Evolutionary conservation across 1,284 basidiomycete species (phyloP), one percentile per base, ranked within the genome.

Genomic region (Pterulicium gracile): DNA sequence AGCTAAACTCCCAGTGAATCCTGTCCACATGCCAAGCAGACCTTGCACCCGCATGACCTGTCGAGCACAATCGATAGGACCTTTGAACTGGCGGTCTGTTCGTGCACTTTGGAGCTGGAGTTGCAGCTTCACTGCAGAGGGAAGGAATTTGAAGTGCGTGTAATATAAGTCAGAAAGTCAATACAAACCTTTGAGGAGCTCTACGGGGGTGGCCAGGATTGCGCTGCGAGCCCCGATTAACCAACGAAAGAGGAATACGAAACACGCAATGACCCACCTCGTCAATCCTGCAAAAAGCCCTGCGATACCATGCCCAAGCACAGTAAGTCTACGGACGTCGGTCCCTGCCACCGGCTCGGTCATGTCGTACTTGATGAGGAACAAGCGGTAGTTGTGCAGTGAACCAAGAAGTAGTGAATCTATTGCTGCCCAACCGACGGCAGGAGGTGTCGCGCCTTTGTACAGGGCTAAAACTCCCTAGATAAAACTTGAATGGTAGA

Each of bases 201-300:
- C 86, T 42, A 88, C 72, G 1, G 86, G 86, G 1, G 81, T 83
- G 2, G 82, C 80, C 19, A 88, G 61, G 17, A 82, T 54, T 14
- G 79, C 71, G 56, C 80, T 83, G 50, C 19, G 43, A 10, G 32
- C 47, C 24, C 47, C 50, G 24, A 36, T 39, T 44, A 23, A 44
- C 45, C 19, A 46, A 24, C 17, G 20, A 10, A 20, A 22, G 15
- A 27, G 20, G 14, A 19, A 18, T 14, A 47, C 3, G 39, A 18
- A 3, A 17, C 20, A 34, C 14, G n/a, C 14, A 15, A 17, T 23
- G 19, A 27, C 40, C 22, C 58, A 80, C 70, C 85, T 88, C 2
- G 86, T 89, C 61, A 76, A 70, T 2, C 87, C 86, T 3, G 86
- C 86, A 53, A 78, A 71, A n/a, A 86, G 59, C 0, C 86, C 87